A percentile compares a stretch with the other conserved stretches of the same genome.
Evolutionary conservation across 2,329 filamentous ascomycete species (phyloP).

Genomic region (Calonectria honghensis): DNA sequence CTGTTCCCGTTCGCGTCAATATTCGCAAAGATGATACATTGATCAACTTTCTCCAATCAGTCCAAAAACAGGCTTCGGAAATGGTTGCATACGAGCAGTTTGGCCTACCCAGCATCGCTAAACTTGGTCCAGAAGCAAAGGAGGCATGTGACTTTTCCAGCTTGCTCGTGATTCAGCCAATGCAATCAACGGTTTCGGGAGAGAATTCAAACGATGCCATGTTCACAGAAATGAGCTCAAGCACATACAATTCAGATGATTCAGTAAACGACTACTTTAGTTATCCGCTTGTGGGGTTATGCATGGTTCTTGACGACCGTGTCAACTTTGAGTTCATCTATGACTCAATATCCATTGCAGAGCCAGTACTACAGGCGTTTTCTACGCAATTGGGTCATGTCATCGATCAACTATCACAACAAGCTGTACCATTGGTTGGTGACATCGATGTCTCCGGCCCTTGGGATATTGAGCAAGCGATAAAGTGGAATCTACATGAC

Average conservation of each 20-base stretch:
- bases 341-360: neutral
- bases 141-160: slow-evolving; percentile 28
- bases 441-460: neutral
- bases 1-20: slow-evolving; percentile 17
- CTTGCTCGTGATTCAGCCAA: slow-evolving; percentile 29
- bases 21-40: neutral
- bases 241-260: neutral
- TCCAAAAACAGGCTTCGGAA: slow-evolving; percentile 23
- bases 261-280: slow-evolving; percentile 53
- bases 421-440: neutral
- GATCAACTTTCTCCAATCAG: neutral
- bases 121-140: neutral
- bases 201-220: neutral
- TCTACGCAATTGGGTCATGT: neutral
- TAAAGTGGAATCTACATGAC: neutral
- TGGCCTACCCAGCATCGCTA: slow-evolving; percentile 24
- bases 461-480: neutral
- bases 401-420: neutral
- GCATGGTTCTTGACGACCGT: slow-evolving; percentile 6
- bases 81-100: slow-evolving; percentile 33
- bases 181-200: neutral
- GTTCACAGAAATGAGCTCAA: neutral
- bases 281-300: slow-evolving; percentile 12
- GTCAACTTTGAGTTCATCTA: slow-evolving; percentile 4
- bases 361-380: neutral